Percentiles rank a stretch among this genome's conserved stretches.
phyloP scores from a whole-genome alignment of 2,329 filamentous ascomycete genomes.

The Plectosphaerella sp. region DNA sequence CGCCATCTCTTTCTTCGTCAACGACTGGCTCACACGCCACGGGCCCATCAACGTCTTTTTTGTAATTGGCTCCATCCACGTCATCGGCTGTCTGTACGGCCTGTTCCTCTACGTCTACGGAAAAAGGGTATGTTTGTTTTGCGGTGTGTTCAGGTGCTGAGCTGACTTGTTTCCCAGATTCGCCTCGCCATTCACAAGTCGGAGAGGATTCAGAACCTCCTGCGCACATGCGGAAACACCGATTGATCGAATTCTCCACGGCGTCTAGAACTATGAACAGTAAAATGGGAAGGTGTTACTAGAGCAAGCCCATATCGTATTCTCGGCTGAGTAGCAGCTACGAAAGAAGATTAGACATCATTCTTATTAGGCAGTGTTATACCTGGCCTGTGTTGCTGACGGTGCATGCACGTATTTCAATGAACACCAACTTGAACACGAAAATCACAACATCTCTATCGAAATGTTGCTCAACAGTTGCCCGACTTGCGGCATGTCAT shows the following conservation, averaged over 20 bases:
- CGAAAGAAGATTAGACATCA: too few species aligned
- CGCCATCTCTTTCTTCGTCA: constrained; percentile 8
- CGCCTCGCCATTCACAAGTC: not conserved
- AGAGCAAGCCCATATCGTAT: too few species aligned
- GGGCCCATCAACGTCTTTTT: constrained; percentile 6
- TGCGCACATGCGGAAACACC: not conserved
- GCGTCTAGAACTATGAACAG: too few species aligned
- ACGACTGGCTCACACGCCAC: constrained; percentile 3
- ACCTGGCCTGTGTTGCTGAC: too few species aligned
- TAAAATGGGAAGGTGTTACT: too few species aligned
- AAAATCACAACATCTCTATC: too few species aligned
- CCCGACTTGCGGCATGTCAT: too few species aligned
- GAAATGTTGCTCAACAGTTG: too few species aligned
- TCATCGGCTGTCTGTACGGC: constrained; percentile 1
- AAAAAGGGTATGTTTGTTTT: not conserved
- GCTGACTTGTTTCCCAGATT: not conserved
- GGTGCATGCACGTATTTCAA: too few species aligned
- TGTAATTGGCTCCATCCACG: constrained; percentile 3
- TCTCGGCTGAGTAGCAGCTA: too few species aligned
- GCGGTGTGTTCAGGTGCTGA: not conserved
- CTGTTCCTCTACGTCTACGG: constrained; percentile 3
- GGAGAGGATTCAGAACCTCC: not conserved
- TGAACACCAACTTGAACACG: too few species aligned
- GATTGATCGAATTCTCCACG: not conserved
- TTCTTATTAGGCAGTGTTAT: too few species aligned